phyloP scores from a whole-genome alignment of 192 early-diverging fungal species.

The Gryganskiella cystojenkinii region DNA sequence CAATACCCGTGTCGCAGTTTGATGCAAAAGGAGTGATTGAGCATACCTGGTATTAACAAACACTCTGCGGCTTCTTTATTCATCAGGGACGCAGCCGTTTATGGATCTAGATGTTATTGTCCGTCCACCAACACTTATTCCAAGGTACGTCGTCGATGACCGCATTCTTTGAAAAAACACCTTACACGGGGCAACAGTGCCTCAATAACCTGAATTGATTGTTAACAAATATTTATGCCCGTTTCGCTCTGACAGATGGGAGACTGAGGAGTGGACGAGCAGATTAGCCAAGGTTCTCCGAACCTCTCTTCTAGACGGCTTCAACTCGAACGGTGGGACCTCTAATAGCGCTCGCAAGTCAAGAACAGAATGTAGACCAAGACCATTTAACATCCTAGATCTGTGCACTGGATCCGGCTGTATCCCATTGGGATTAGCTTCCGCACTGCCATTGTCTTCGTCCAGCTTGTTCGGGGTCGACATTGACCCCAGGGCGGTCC shows the following conservation, averaged over 20 bases:
- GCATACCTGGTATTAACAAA: no score
- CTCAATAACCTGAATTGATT: no score
- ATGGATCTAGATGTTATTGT: conserved; percentile 77
- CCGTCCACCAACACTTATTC: conserved; percentile 85
- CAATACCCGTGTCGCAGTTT: neutral
- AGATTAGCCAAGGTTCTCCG: conserved; percentile 64
- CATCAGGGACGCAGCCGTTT: conserved; percentile 89
- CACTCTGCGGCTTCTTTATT: neutral
- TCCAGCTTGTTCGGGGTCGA: conserved; percentile 72
- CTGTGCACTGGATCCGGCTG: conserved; percentile 92
- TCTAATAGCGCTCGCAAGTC: neutral
- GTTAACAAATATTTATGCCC: no score
- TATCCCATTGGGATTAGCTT: conserved; percentile 77
- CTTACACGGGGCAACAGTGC: no score
- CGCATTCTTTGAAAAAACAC: no score
- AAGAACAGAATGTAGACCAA: neutral
- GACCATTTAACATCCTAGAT: conserved; percentile 78
- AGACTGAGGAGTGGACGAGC: conserved; percentile 95
- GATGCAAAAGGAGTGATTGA: no score
- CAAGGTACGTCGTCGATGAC: conserved; percentile 61
- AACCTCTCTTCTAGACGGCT: neutral
- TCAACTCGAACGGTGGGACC: no score
- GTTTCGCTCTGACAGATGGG: no score
- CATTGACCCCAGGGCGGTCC: conserved; percentile 69
- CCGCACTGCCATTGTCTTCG: conserved; percentile 58